Base-by-base conservation (phyloP, 257 asterid genomes). In the Linderniella brevidens region DNA sequence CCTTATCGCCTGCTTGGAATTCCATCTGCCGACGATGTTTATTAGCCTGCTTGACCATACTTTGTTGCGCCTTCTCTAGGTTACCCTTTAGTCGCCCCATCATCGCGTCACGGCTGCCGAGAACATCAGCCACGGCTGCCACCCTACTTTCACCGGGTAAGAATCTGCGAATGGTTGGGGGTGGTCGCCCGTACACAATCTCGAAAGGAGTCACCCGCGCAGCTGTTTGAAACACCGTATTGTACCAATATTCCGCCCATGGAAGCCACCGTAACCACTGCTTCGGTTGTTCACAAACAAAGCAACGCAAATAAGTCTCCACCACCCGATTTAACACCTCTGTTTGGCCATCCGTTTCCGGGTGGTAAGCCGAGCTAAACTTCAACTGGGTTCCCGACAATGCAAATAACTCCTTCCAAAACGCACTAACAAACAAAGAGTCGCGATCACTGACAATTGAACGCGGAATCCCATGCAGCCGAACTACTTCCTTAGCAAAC, bases 321-420 rank as follows among this genome's bases (percentile, higher is more conserved):
- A 40, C 44, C 14, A 40, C 15, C 14, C 44, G 44, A 40, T 40
- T 40, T 11, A 40, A 13, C 15, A 40, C 44, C 44, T 40, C 44
- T 40, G 44, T 40, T 13, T 40, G 44, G 32, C 32, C 32, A 25
- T 25, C 6, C 32, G 32, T 25, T n/a, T 25, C 32, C 32, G 32
- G 32, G 6, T 25, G 32, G 32, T 25, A 25, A 25, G 32, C 32
- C 6, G 32, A 25, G 32, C 32, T 25, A 25, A 25, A 40, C 44
- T 13, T 40, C 44, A 40, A 40, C 44, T 40, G 13, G 44, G 44
- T 40, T 40, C 44, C 44, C 15, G 44, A 40, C 44, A 40, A 40
- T 11, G 44, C 15, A 40, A 40, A 40, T 9, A 40, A 40, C 15
- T 40, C 44, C 15, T 40, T 40, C 44, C 44, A 40, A 9, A 40